phyloP scores from a whole-genome alignment of 345 rosid species.

The Sisymbrium altissimum region DNA sequence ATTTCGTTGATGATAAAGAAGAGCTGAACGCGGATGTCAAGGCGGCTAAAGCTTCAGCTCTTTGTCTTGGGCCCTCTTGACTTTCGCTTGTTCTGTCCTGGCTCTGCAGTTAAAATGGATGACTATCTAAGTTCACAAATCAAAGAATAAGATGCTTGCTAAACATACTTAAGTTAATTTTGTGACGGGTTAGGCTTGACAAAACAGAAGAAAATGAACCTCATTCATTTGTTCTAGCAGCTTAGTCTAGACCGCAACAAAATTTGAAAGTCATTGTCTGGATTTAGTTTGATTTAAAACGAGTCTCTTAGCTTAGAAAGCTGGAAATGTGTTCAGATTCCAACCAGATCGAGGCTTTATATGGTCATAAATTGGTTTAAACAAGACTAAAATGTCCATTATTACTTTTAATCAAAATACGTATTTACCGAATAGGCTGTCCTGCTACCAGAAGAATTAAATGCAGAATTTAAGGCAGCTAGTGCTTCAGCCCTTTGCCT shows the following conservation, averaged over 20 bases:
- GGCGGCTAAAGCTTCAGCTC: slow-evolving; percentile 89
- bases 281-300: neutral
- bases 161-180: neutral
- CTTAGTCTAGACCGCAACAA: neutral
- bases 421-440: slow-evolving; percentile 45
- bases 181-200: neutral
- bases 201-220: slow-evolving; percentile 3
- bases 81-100: slow-evolving; percentile 49
- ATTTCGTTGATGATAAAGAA: slow-evolving; percentile 47
- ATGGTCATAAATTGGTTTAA: neutral
- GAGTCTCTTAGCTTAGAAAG: neutral
- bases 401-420: neutral
- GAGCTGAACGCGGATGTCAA: slow-evolving; percentile 66
- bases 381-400: slow-evolving; percentile 1
- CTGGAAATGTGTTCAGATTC: neutral
- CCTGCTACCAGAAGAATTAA: slow-evolving; percentile 60
- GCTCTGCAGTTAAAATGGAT: slow-evolving; percentile 32
- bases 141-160: neutral
- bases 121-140: slow-evolving; percentile 1
- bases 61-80: slow-evolving; percentile 66
- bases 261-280: neutral
- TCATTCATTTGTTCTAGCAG: neutral
- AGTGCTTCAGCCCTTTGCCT: slow-evolving; percentile 98
- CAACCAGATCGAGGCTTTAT: neutral
- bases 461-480: slow-evolving; percentile 88